phyloP scores from a whole-genome alignment of 306 rosid species.

The Vigna hirtella region DNA sequence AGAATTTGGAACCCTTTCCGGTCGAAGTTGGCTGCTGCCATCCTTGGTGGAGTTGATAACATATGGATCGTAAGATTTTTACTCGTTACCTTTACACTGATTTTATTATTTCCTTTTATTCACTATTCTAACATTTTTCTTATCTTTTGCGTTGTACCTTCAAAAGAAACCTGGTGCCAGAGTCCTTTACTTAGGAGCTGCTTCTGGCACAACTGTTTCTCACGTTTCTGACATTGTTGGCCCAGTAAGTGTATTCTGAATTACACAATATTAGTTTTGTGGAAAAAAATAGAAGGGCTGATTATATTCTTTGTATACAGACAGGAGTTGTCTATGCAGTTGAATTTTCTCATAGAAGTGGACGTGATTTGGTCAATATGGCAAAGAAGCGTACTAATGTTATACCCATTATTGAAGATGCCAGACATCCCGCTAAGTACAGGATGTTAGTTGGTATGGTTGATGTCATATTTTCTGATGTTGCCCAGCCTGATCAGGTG shows the following conservation, averaged over 20 bases:
- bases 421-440: conserved; percentile 92
- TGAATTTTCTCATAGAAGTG: conserved; percentile 95
- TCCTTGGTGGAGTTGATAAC: conserved; percentile 89
- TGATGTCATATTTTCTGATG: conserved; percentile 96
- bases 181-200: conserved; percentile 93
- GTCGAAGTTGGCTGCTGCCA: conserved; percentile 90
- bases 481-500: conserved; percentile 99
- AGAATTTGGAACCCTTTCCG: conserved; percentile 95
- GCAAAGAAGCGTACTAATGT: conserved; percentile 93
- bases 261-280: neutral
- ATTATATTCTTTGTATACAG: conserved; percentile 46
- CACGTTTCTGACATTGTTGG: conserved; percentile 96
- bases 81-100: too few species aligned
- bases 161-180: conserved; percentile 80
- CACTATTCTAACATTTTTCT: neutral
- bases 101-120: neutral
- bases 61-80: conserved; percentile 72
- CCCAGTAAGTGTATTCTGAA: conserved; percentile 59
- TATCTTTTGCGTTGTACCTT: too few species aligned
- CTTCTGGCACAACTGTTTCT: conserved; percentile 94
- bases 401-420: conserved; percentile 96
- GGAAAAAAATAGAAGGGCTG: neutral
- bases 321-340: conserved; percentile 90
- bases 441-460: conserved; percentile 96
- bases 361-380: conserved; percentile 95